These are phyloP conservation scores for Thielaviopsis ethacetica DNA, from an alignment of 2,329 filamentous ascomycete species.

Conservation along the genomic window DNA sequence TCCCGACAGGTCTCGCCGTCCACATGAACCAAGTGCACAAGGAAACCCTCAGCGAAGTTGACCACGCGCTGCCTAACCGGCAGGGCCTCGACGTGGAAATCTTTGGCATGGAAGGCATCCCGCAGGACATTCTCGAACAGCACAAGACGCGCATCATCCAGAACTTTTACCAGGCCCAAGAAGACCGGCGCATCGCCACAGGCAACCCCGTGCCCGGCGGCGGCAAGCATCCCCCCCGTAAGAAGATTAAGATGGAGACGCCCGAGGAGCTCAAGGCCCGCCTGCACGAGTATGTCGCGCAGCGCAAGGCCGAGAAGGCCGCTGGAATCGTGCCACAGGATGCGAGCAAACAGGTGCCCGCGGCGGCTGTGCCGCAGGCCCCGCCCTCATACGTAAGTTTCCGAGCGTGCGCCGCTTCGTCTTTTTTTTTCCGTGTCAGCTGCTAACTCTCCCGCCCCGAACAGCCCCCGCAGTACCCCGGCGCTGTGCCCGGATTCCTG, in stretches of 20 bases:
- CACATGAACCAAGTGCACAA: slow-evolving; percentile 99
- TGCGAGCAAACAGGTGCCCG: neutral
- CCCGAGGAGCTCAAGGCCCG: slow-evolving; percentile 65
- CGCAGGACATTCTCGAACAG: slow-evolving; percentile 64
- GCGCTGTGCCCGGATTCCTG: slow-evolving; percentile 10
- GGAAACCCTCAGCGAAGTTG: slow-evolving; percentile 70
- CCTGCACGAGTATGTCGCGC: slow-evolving; percentile 59
- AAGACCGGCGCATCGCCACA: slow-evolving; percentile 63
- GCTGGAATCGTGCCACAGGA: slow-evolving; percentile 17
- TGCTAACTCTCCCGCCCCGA: slow-evolving; percentile 6
- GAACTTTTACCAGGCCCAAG: slow-evolving; percentile 72
- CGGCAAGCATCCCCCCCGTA: slow-evolving; percentile 46
- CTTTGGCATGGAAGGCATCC: slow-evolving; percentile 95
- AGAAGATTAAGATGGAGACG: slow-evolving; percentile 59
- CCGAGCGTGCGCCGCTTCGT: no score
- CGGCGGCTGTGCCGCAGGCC: neutral
- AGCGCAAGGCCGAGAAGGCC: slow-evolving; percentile 42
- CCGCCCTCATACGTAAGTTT: slow-evolving; percentile 6
- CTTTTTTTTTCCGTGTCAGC: slow-evolving; percentile 21
- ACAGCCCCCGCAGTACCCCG: slow-evolving; percentile 11
- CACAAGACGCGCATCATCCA: slow-evolving; percentile 78
- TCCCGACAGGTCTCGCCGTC: slow-evolving; percentile 60
- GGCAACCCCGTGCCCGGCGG: slow-evolving; percentile 66
- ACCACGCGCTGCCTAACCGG: slow-evolving; percentile 80
- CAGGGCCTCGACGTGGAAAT: slow-evolving; percentile 83